These are phyloP conservation scores for Pestalotiopsis sp. DNA, from an alignment of 2,329 filamentous ascomycete species.

Conservation along the genomic window DNA sequence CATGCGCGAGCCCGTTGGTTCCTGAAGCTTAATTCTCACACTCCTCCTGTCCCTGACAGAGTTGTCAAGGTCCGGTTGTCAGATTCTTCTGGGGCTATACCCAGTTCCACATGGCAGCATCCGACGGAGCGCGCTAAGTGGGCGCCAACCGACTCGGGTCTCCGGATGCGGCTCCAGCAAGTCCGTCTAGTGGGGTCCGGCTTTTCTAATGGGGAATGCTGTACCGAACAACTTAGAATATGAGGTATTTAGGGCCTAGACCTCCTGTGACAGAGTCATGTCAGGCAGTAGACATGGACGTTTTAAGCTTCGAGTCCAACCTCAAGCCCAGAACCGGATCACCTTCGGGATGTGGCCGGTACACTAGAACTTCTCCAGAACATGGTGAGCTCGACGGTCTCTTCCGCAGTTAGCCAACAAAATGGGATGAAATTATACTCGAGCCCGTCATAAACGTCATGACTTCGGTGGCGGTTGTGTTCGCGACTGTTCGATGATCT, in stretches of 20 bases:
- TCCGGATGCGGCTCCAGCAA: not conserved
- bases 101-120: not conserved
- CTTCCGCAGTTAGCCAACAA: not conserved
- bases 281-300: not conserved
- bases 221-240: not conserved
- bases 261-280: not conserved
- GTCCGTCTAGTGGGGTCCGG: not conserved
- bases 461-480: not conserved
- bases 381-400: not conserved
- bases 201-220: not conserved
- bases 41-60: not conserved
- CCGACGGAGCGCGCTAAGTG: not conserved
- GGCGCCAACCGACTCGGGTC: not conserved
- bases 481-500: not conserved
- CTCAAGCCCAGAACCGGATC: not conserved
- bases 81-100: not conserved
- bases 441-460: not conserved
- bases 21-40: slow-evolving; percentile 1
- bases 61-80: not conserved
- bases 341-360: not conserved
- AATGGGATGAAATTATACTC: not conserved
- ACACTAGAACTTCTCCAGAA: not conserved
- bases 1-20: not conserved
- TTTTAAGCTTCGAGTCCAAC: not conserved
- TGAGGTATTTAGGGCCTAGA: not conserved